Evolutionary conservation across 2,329 filamentous ascomycete genomes (phyloP).

Genomic region (Aspergillus persii): DNA sequence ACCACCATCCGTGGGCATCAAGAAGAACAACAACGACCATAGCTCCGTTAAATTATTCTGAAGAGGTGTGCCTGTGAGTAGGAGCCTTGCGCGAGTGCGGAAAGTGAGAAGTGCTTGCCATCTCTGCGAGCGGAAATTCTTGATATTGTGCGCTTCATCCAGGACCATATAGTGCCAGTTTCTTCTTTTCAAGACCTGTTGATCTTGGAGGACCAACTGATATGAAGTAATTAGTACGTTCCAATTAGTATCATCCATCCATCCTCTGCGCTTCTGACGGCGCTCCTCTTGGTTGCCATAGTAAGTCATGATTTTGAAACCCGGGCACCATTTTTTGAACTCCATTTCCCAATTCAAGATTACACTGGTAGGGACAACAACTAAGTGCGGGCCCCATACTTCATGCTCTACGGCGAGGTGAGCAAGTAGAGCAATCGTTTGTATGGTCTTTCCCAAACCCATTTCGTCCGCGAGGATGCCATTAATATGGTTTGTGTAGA

Average conservation of each 20-base stretch:
- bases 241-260: slow-evolving; percentile 91
- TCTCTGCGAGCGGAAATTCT: slow-evolving; percentile 96
- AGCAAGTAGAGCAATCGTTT: slow-evolving; percentile 90
- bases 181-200: slow-evolving; percentile 87
- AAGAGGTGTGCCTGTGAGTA: slow-evolving; percentile 90
- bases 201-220: slow-evolving; percentile 90
- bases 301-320: slow-evolving; percentile 96
- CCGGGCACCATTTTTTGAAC: slow-evolving; percentile 97
- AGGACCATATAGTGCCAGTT: slow-evolving; percentile 98
- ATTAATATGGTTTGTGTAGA: slow-evolving; percentile 90
- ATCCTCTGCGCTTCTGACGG: slow-evolving; percentile 84
- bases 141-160: slow-evolving; percentile 98
- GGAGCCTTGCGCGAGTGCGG: slow-evolving; percentile 80
- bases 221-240: slow-evolving; percentile 98
- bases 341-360: slow-evolving; percentile 99
- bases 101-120: slow-evolving; percentile 96
- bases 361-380: slow-evolving; percentile 95
- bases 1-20: slow-evolving; percentile 78
- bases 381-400: slow-evolving; percentile 92
- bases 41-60: slow-evolving; percentile 97
- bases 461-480: slow-evolving; percentile 97
- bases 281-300: slow-evolving; percentile 93
- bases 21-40: slow-evolving; percentile 94
- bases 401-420: slow-evolving; percentile 87
- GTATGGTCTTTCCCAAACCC: slow-evolving; percentile 97